These are phyloP conservation scores for Aphelidium insulamus DNA, from an alignment of 371 early-diverging fungal genomes.

Conservation along the genomic window DNA sequence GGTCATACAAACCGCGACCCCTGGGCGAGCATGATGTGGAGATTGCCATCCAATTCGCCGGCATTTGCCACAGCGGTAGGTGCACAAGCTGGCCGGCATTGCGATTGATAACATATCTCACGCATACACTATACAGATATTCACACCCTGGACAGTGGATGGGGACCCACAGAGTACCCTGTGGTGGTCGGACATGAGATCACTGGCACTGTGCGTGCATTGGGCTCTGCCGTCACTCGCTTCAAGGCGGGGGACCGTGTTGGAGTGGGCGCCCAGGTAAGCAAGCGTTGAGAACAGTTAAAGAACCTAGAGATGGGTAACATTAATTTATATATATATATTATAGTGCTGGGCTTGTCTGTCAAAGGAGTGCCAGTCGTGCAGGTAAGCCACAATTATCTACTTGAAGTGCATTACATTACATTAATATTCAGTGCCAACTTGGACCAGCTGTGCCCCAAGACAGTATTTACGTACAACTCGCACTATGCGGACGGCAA, in stretches of 20 bases:
- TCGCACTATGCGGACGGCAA: constrained; percentile 30
- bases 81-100: constrained; percentile 2
- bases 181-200: constrained; percentile 62
- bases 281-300: constrained; percentile 1
- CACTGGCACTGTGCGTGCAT: constrained; percentile 20
- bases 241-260: constrained; percentile 4
- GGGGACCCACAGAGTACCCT: constrained; percentile 37
- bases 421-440: too few relatives aligned
- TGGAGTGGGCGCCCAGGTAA: constrained; percentile 2
- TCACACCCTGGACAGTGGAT: constrained; percentile 30
- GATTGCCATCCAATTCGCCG: constrained; percentile 23
- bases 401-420: too few relatives aligned
- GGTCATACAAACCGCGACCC: constrained; percentile 9
- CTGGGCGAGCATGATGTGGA: constrained; percentile 23
- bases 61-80: constrained; percentile 15
- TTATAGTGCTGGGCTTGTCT: too few relatives aligned
- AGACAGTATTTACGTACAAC: constrained; percentile 16
- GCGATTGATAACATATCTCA: too few relatives aligned
- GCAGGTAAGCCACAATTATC: too few relatives aligned
- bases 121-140: too few relatives aligned
- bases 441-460: constrained; percentile 2
- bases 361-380: too few relatives aligned
- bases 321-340: too few relatives aligned
- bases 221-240: constrained; percentile 5
- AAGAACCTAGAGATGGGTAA: constrained; percentile 3